Evolutionary conservation across 108 stramenopile genomes (phyloP).

Genomic region (Asterionellopsis glacialis): DNA sequence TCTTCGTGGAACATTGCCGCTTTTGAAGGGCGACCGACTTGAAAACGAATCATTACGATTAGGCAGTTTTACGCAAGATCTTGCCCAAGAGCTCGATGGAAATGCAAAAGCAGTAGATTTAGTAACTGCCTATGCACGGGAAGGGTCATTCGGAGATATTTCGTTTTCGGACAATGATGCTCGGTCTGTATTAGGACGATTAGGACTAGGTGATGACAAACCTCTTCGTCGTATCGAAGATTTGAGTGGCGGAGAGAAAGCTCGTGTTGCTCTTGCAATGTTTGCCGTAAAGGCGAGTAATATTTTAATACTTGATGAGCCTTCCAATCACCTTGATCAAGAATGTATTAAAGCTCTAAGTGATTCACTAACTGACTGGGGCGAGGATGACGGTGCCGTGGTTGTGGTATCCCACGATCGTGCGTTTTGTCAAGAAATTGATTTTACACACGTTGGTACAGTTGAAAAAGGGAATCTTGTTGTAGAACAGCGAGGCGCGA

Average conservation of each 20-base stretch:
- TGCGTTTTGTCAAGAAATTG: constrained; percentile 80
- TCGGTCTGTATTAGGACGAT: constrained; percentile 66
- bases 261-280: constrained; percentile 81
- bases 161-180: constrained; percentile 74
- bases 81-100: constrained; percentile 83
- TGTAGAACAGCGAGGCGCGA: constrained; percentile 71
- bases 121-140: constrained; percentile 67
- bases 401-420: constrained; percentile 92
- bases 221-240: constrained; percentile 47
- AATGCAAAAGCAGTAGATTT: constrained; percentile 64
- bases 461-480: constrained; percentile 65
- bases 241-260: constrained; percentile 80
- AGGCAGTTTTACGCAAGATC: constrained; percentile 82
- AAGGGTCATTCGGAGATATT: constrained; percentile 57
- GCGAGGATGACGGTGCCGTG: constrained; percentile 67
- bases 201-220: constrained; percentile 80
- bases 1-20: constrained; percentile 69
- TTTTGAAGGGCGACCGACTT: constrained; percentile 56
- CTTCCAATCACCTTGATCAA: constrained; percentile 48
- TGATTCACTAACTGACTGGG: constrained; percentile 71
- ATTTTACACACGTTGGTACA: constrained; percentile 85
- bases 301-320: constrained; percentile 68
- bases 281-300: constrained; percentile 81
- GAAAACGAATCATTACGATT: constrained; percentile 59
- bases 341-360: constrained; percentile 78